These are phyloP conservation scores for Aspergillus transmontanensis DNA, from an alignment of 2,329 filamentous ascomycete genomes.

Conservation along the genomic window DNA sequence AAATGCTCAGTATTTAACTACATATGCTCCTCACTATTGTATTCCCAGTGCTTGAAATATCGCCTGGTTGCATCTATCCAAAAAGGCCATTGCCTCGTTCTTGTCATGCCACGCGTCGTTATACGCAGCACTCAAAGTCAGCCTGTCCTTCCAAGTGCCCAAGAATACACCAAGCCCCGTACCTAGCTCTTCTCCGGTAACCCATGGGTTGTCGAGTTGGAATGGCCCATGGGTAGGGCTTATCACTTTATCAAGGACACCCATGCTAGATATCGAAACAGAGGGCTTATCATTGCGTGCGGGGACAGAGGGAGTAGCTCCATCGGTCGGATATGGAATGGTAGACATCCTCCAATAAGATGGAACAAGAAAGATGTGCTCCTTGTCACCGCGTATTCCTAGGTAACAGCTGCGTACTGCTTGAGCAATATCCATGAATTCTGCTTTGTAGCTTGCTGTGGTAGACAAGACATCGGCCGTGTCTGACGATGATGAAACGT, in stretches of 20 bases:
- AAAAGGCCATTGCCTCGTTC: conserved; percentile 20
- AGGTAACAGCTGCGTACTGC: conserved; percentile 24
- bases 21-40: not conserved
- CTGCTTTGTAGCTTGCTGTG: not conserved
- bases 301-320: conserved; percentile 17
- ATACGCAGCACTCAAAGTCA: conserved; percentile 45
- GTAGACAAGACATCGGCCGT: not conserved
- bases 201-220: conserved; percentile 43
- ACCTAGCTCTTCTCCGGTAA: conserved; percentile 49
- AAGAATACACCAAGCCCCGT: conserved; percentile 45
- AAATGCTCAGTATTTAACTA: not conserved
- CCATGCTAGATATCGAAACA: conserved; percentile 27
- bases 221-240: conserved; percentile 28
- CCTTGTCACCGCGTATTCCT: conserved; percentile 19
- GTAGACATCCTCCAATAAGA: conserved; percentile 25
- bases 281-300: conserved; percentile 22
- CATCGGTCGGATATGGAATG: conserved; percentile 18
- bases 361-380: conserved; percentile 22
- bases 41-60: conserved; percentile 4
- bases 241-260: conserved; percentile 39
- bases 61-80: conserved; percentile 21
- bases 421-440: conserved; percentile 15
- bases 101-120: conserved; percentile 48
- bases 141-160: conserved; percentile 39
- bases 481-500: conserved; percentile 10